Percentiles rank a stretch among this genome's conserved stretches.
phyloP scores from a whole-genome alignment of 495 filamentous ascomycete species.

The Evernia prunastri region DNA sequence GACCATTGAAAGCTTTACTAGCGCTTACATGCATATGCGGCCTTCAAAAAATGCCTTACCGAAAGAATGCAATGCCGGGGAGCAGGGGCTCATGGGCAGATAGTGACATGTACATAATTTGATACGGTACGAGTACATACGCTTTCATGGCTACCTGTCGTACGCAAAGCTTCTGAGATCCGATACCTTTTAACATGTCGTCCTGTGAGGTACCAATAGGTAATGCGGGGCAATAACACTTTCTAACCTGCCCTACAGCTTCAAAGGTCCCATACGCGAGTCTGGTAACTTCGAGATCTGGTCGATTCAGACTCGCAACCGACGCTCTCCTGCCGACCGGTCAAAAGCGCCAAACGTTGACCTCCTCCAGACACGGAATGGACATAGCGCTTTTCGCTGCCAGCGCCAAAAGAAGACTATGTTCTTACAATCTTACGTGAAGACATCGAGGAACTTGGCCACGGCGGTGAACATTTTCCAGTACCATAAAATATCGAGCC shows the following conservation, averaged over 20 bases:
- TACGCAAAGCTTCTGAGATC: not conserved
- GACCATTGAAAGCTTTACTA: not conserved
- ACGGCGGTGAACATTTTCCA: not conserved
- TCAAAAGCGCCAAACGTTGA: too few relatives aligned
- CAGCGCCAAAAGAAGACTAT: not conserved
- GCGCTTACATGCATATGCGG: not conserved
- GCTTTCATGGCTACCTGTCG: not conserved
- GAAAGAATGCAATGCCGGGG: too few relatives aligned
- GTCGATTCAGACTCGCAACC: too few relatives aligned
- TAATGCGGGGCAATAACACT: not conserved
- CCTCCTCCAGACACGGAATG: too few relatives aligned
- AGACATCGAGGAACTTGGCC: not conserved
- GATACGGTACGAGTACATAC: not conserved
- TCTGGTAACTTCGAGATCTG: too few relatives aligned
- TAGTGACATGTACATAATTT: not conserved
- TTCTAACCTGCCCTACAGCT: not conserved
- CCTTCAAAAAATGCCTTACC: not conserved
- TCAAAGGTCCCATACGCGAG: not conserved
- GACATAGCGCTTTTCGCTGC: too few relatives aligned
- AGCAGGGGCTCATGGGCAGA: too few relatives aligned
- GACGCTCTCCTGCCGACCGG: too few relatives aligned
- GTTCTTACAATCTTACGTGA: not conserved
- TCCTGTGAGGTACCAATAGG: not conserved
- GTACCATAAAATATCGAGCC: not conserved
- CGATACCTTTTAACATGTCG: not conserved